Percentiles rank a stretch among this genome's conserved stretches.
These are phyloP conservation scores for Sclerotinia borealis DNA, from an alignment of 2,329 filamentous ascomycete genomes.

Conservation along the genomic window DNA sequence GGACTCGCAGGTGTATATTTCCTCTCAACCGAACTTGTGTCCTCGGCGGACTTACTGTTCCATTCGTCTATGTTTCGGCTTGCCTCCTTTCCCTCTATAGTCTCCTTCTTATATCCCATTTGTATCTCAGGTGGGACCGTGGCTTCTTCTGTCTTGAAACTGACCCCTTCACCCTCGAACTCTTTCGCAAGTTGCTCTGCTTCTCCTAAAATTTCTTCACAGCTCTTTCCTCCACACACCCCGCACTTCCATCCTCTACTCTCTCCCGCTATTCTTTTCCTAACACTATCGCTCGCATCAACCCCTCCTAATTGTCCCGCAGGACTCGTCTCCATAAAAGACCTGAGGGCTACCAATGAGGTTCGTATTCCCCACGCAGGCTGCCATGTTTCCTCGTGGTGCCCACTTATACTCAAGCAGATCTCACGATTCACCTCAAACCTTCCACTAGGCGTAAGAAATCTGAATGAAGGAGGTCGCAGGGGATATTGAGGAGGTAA, in stretches of 20 bases:
- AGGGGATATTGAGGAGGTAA: conserved; percentile 86
- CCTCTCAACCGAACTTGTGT: conserved; percentile 42
- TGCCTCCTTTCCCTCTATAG: conserved; percentile 33
- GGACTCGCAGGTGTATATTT: conserved; percentile 36
- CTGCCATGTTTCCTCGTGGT: conserved; percentile 98
- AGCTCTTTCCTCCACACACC: conserved; percentile 61
- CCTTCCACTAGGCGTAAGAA: conserved; percentile 82
- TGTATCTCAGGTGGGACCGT: conserved; percentile 3
- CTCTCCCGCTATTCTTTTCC: conserved; percentile 62
- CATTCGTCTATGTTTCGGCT: neutral
- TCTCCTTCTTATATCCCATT: conserved; percentile 42
- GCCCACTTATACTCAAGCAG: conserved; percentile 85
- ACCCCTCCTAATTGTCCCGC: conserved; percentile 86
- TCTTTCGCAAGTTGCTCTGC: conserved; percentile 50
- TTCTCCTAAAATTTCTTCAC: conserved; percentile 68
- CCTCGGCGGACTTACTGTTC: conserved; percentile 1
- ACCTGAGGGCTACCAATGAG: conserved; percentile 70
- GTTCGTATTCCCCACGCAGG: conserved; percentile 95
- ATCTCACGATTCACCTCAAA: conserved; percentile 98
- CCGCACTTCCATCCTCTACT: conserved; percentile 62
- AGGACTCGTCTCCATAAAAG: conserved; percentile 89
- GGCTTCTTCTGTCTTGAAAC: conserved; percentile 34
- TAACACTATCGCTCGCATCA: conserved; percentile 63
- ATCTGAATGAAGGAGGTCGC: conserved; percentile 90
- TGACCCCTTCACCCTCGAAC: conserved; percentile 57